Percentiles rank a stretch among this genome's conserved stretches.
Evolutionary conservation across 1,284 basidiomycete species (phyloP).

Genomic region (Paramarasmius palmivorus): DNA sequence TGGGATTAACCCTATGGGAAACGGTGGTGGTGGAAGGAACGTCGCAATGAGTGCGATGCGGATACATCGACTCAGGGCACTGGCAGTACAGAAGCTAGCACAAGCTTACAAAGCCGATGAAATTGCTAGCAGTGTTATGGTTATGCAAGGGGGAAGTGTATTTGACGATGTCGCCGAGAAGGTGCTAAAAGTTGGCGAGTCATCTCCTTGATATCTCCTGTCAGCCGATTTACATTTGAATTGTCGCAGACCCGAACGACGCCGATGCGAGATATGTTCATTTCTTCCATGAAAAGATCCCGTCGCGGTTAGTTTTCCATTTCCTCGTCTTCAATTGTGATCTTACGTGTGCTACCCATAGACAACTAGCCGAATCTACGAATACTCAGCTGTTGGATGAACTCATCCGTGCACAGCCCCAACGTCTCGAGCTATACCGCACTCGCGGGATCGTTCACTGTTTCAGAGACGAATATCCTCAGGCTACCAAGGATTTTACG

Average conservation of each 20-base stretch:
- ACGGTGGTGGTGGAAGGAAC: slow-evolving; percentile 60
- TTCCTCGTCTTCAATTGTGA: not conserved
- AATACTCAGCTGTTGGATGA: slow-evolving; percentile 72
- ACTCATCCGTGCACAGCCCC: slow-evolving; percentile 68
- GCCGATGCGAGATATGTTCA: slow-evolving; percentile 81
- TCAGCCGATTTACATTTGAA: not conserved
- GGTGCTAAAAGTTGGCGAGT: slow-evolving; percentile 72
- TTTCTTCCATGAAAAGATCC: slow-evolving; percentile 89
- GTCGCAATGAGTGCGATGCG: slow-evolving; percentile 81
- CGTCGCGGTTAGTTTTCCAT: slow-evolving; percentile 62
- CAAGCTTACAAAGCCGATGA: slow-evolving; percentile 81
- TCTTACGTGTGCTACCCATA: slow-evolving; percentile 26
- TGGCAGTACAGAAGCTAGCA: slow-evolving; percentile 82
- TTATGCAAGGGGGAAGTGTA: slow-evolving; percentile 87
- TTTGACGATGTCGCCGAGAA: slow-evolving; percentile 84
- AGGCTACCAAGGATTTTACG: slow-evolving; percentile 77
- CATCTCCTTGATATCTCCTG: not conserved
- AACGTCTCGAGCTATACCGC: slow-evolving; percentile 76
- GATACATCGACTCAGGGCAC: slow-evolving; percentile 69
- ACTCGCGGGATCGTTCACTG: slow-evolving; percentile 83
- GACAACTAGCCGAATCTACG: slow-evolving; percentile 80
- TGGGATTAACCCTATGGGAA: slow-evolving; percentile 55
- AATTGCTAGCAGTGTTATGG: slow-evolving; percentile 85
- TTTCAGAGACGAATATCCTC: slow-evolving; percentile 77
- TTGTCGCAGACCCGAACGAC: slow-evolving; percentile 63